A percentile compares a stretch with the other conserved stretches of the same genome.
phyloP scores from a whole-genome alignment of 2,329 filamentous ascomycete species.

The Ceratocystis harringtonii region DNA sequence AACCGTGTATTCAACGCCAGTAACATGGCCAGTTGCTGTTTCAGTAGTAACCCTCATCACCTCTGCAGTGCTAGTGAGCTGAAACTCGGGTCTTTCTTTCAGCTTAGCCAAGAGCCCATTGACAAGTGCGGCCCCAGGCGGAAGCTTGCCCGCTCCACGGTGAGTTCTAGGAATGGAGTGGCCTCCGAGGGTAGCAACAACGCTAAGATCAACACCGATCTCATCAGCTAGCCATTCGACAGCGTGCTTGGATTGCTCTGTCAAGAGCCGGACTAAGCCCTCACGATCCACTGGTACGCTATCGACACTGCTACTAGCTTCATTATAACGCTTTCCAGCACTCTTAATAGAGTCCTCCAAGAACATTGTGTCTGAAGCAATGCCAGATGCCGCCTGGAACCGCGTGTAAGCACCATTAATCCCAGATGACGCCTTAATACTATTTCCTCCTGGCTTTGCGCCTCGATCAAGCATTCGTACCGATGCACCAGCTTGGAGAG shows the following conservation, averaged over 20 bases:
- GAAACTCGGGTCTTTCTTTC: slow-evolving; percentile 34
- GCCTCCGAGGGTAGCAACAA: slow-evolving; percentile 44
- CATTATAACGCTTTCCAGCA: slow-evolving; percentile 32
- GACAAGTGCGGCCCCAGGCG: slow-evolving; percentile 45
- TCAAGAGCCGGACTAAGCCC: slow-evolving; percentile 34
- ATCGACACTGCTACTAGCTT: neutral
- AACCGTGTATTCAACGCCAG: slow-evolving; percentile 36
- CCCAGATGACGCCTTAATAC: slow-evolving; percentile 51
- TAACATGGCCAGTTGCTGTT: slow-evolving; percentile 24
- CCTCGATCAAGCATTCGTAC: slow-evolving; percentile 46
- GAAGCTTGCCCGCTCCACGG: slow-evolving; percentile 38
- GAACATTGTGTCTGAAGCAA: slow-evolving; percentile 27
- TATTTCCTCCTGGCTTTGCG: slow-evolving; percentile 46
- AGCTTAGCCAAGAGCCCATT: slow-evolving; percentile 37
- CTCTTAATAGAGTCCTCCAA: slow-evolving; percentile 42
- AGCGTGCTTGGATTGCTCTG: slow-evolving; percentile 32
- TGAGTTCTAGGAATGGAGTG: slow-evolving; percentile 43
- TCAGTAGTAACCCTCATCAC: slow-evolving; percentile 36
- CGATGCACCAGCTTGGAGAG: slow-evolving; percentile 35
- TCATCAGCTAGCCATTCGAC: slow-evolving; percentile 43
- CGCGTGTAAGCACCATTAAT: slow-evolving; percentile 48
- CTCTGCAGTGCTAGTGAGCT: slow-evolving; percentile 35
- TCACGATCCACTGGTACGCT: slow-evolving; percentile 24
- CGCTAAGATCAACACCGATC: slow-evolving; percentile 41
- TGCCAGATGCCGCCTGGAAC: slow-evolving; percentile 33